phyloP scores from a whole-genome alignment of 2,329 filamentous ascomycete species.

The Ceratocystis ficicola region DNA sequence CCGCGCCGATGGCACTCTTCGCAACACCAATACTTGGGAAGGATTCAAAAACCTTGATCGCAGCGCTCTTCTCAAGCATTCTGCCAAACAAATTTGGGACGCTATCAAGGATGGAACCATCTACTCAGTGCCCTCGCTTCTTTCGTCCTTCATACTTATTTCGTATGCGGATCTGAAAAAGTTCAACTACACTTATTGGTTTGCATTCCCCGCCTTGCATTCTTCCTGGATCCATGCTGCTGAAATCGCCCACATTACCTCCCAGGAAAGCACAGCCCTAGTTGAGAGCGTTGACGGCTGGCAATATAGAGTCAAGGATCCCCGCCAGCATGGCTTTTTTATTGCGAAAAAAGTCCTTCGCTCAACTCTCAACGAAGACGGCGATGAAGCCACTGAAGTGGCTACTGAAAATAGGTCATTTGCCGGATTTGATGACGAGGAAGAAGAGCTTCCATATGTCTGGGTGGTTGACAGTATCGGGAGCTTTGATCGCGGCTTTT shows the following conservation, averaged over 20 bases:
- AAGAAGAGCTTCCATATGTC: slow-evolving; percentile 42
- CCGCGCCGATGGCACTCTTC: slow-evolving; percentile 84
- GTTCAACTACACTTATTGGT: slow-evolving; percentile 97
- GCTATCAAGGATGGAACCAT: slow-evolving; percentile 94
- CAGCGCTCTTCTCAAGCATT: background rate
- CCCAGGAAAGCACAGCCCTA: slow-evolving; percentile 62
- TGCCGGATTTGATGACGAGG: slow-evolving; percentile 33
- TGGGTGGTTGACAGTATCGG: slow-evolving; percentile 71
- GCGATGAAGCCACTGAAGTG: slow-evolving; percentile 29
- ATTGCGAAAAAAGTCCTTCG: slow-evolving; percentile 60
- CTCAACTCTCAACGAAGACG: slow-evolving; percentile 23
- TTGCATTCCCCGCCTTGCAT: slow-evolving; percentile 86
- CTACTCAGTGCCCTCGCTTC: slow-evolving; percentile 82
- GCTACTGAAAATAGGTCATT: slow-evolving; percentile 38
- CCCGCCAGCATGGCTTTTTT: slow-evolving; percentile 86
- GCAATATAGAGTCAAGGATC: slow-evolving; percentile 65
- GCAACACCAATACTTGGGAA: slow-evolving; percentile 91
- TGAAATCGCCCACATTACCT: slow-evolving; percentile 43
- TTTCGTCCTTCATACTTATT: slow-evolving; percentile 77
- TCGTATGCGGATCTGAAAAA: slow-evolving; percentile 96
- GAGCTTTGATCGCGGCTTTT: slow-evolving; percentile 78
- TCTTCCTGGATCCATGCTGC: slow-evolving; percentile 63
- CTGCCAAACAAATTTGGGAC: slow-evolving; percentile 67
- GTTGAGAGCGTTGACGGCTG: slow-evolving; percentile 79
- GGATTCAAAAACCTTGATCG: slow-evolving; percentile 77